Conservation (phyloP, 129 eudicot species). For the Chrysanthemum seticuspe region DNA sequence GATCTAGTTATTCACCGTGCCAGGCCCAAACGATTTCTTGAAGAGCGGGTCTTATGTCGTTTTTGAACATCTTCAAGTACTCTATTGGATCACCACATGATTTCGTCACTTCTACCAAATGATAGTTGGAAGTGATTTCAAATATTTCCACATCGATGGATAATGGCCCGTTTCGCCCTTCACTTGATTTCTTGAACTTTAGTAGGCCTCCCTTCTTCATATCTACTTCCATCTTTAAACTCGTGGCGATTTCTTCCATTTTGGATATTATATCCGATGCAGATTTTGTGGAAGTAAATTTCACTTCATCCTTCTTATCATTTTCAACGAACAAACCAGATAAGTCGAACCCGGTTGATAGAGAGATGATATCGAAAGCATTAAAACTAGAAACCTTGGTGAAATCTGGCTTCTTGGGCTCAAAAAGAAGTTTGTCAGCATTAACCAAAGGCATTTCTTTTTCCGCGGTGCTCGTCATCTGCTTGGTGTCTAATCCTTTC, state of each 20-base stretch:
- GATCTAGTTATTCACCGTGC: conserved; percentile 59
- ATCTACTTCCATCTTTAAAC: conserved; percentile 45
- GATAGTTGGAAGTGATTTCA: conserved; percentile 52
- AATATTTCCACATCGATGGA: conserved; percentile 50
- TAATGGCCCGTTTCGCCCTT: conserved; percentile 32
- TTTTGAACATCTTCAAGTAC: conserved; percentile 49
- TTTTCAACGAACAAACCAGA: conserved; percentile 74
- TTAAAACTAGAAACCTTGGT: conserved; percentile 44
- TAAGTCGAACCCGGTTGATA: conserved; percentile 70
- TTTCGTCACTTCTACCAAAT: conserved; percentile 66
- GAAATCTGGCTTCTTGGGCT: conserved; percentile 35
- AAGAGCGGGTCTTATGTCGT: conserved; percentile 53
- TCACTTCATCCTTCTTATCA: conserved; percentile 58
- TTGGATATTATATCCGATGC: conserved; percentile 49
- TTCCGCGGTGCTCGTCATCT: conserved; percentile 13
- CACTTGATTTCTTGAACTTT: conserved; percentile 40
- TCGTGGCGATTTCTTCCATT: conserved; percentile 53
- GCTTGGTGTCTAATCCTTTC: conserved; percentile 44
- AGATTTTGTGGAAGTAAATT: conserved; percentile 54
- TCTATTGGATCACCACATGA: conserved; percentile 56
- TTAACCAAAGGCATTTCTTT: conserved; percentile 23
- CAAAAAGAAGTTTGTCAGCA: conserved; percentile 18
- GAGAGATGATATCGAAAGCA: conserved; percentile 79
- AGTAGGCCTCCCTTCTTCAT: conserved; percentile 55
- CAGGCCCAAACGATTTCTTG: conserved; percentile 75